phyloP scores from a whole-genome alignment of 805 yeast species.

The Starmerella vitae region DNA sequence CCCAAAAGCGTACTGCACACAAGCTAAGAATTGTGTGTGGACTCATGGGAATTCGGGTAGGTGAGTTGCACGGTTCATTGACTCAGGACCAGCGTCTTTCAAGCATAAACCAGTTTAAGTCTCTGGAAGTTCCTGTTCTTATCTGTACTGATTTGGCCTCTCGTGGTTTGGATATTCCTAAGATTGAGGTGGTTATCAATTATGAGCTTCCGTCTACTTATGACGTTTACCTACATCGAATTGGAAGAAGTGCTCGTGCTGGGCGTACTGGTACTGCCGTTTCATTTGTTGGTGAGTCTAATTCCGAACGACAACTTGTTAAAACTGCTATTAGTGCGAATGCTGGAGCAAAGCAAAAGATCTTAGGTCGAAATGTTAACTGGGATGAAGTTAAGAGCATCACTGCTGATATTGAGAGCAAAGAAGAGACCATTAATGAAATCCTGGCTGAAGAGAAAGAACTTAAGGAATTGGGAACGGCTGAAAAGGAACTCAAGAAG shows the following conservation, averaged over 20 bases:
- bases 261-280: conserved; percentile 91
- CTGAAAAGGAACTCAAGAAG: conserved; percentile 80
- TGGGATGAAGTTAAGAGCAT: conserved; percentile 73
- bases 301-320: conserved; percentile 82
- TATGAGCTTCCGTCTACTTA: conserved; percentile 90
- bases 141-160: conserved; percentile 97
- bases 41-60: conserved; percentile 60
- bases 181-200: conserved; percentile 86
- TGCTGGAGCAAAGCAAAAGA: conserved; percentile 37
- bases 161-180: conserved; percentile 98
- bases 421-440: conserved; percentile 52
- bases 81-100: conserved; percentile 82
- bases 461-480: conserved; percentile 72
- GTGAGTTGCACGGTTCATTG: conserved; percentile 70
- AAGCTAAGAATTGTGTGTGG: conserved; percentile 71
- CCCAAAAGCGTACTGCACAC: conserved; percentile 86
- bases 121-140: conserved; percentile 68
- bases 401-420: conserved; percentile 45
- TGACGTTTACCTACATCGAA: conserved; percentile 90
- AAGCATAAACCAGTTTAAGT: conserved; percentile 71
- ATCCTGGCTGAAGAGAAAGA: conserved; percentile 76
- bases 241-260: conserved; percentile 99
- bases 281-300: conserved; percentile 83
- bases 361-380: conserved; percentile 77
- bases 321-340: conserved; percentile 55